Evolutionary conservation across 352 stramenopile genomes (phyloP).

Genomic region (Pythium graminicola): DNA sequence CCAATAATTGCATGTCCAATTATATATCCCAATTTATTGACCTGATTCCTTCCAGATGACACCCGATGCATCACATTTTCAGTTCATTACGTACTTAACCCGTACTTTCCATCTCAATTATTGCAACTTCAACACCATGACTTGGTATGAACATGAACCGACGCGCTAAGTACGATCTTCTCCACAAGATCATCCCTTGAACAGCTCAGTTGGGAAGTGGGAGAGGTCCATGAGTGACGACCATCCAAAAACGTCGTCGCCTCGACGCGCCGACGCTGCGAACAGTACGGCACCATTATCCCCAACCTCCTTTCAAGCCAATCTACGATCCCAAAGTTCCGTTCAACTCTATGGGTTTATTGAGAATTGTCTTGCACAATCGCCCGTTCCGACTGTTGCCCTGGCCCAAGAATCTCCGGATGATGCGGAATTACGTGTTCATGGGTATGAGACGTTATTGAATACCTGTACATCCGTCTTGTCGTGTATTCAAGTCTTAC

Average conservation of each 20-base stretch:
- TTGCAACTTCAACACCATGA: neutral
- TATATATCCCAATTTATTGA: constrained; percentile 1
- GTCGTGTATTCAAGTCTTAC: constrained; percentile 65
- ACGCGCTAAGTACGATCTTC: constrained; percentile 11
- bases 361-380: constrained; percentile 39
- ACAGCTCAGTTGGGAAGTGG: no score
- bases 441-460: constrained; percentile 68
- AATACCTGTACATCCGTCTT: constrained; percentile 63
- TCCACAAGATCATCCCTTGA: no score
- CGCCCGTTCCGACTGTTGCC: constrained; percentile 21
- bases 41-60: constrained; percentile 1
- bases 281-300: constrained; percentile 6
- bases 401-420: constrained; percentile 40
- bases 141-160: constrained; percentile 2
- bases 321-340: constrained; percentile 66
- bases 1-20: neutral
- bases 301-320: constrained; percentile 21
- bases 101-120: constrained; percentile 1
- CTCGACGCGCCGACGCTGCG: neutral
- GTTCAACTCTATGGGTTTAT: constrained; percentile 82
- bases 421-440: constrained; percentile 60
- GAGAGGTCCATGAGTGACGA: no score
- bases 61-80: constrained; percentile 12
- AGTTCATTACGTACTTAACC: constrained; percentile 13
- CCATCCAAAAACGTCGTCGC: constrained; percentile 10